phyloP scores from a whole-genome alignment of 441 rosid genomes.

The Cnidoscolus chayamansa region DNA sequence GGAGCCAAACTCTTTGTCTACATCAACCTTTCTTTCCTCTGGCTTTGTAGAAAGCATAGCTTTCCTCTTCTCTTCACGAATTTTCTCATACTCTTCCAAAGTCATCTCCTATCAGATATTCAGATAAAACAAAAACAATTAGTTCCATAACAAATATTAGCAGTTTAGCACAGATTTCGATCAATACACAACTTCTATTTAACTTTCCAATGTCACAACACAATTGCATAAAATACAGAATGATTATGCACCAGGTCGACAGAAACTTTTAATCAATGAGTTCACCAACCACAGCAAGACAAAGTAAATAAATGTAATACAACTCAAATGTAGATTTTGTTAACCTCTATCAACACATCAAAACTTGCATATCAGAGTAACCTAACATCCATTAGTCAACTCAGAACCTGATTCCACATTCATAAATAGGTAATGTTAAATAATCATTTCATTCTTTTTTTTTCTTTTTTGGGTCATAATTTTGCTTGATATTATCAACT shows the following conservation, averaged over 20 bases:
- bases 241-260: neutral
- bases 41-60: constrained; percentile 56
- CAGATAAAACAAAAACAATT: neutral
- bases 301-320: too few relatives aligned
- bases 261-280: neutral
- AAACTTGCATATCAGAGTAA: neutral
- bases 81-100: constrained; percentile 84
- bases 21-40: constrained; percentile 75
- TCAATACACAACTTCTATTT: too few relatives aligned
- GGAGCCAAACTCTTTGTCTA: constrained; percentile 57
- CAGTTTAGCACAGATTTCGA: neutral
- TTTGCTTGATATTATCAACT: too few relatives aligned
- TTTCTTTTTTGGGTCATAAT: too few relatives aligned
- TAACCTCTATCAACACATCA: neutral
- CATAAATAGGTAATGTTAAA: too few relatives aligned
- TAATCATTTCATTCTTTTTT: too few relatives aligned
- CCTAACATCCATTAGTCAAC: neutral
- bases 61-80: constrained; percentile 80
- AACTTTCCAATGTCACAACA: neutral
- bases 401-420: neutral
- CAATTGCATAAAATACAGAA: neutral
- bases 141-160: neutral
- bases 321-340: neutral
- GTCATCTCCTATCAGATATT: constrained; percentile 61
- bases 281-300: neutral